Evolutionary conservation across 2,329 filamentous ascomycete genomes (phyloP).

Genomic region (Xylariaceae sp.): DNA sequence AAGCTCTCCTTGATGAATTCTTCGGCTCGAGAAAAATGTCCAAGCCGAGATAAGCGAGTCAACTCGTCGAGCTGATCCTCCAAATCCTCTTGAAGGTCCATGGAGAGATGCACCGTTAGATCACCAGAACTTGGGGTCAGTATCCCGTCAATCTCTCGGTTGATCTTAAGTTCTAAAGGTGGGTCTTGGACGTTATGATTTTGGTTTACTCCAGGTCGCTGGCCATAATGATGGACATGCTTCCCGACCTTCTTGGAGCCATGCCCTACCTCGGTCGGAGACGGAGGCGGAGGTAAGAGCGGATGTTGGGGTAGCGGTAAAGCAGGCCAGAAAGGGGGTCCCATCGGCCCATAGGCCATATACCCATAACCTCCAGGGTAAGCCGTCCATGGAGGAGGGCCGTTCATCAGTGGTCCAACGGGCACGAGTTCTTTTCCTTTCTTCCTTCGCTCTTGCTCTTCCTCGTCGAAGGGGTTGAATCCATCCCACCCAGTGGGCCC

Average conservation of each 20-base stretch:
- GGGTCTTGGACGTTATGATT: neutral
- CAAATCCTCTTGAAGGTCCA: slow-evolving; percentile 34
- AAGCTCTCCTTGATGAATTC: slow-evolving; percentile 32
- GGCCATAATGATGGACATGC: slow-evolving; percentile 13
- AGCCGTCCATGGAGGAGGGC: slow-evolving; percentile 1
- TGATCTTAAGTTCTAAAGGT: slow-evolving; percentile 5
- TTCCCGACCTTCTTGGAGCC: neutral
- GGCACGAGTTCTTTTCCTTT: slow-evolving; percentile 27
- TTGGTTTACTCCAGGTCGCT: neutral
- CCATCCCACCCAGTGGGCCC: slow-evolving; percentile 11
- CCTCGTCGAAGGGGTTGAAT: slow-evolving; percentile 19
- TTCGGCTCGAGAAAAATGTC: slow-evolving; percentile 32
- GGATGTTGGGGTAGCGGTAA: slow-evolving; percentile 7
- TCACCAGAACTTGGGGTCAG: slow-evolving; percentile 27
- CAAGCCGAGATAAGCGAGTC: slow-evolving; percentile 34
- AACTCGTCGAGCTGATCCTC: slow-evolving; percentile 36
- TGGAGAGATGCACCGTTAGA: slow-evolving; percentile 31
- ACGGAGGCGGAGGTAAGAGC: slow-evolving; percentile 1
- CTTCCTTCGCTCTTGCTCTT: slow-evolving; percentile 21
- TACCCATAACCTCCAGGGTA: slow-evolving; percentile 12
- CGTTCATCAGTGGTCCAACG: slow-evolving; percentile 1
- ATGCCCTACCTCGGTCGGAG: neutral
- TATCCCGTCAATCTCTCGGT: slow-evolving; percentile 20
- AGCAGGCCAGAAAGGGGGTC: neutral
- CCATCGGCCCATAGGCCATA: slow-evolving; percentile 2